phyloP scores from a whole-genome alignment of 2,329 filamentous ascomycete species.

The Nemania sp. region DNA sequence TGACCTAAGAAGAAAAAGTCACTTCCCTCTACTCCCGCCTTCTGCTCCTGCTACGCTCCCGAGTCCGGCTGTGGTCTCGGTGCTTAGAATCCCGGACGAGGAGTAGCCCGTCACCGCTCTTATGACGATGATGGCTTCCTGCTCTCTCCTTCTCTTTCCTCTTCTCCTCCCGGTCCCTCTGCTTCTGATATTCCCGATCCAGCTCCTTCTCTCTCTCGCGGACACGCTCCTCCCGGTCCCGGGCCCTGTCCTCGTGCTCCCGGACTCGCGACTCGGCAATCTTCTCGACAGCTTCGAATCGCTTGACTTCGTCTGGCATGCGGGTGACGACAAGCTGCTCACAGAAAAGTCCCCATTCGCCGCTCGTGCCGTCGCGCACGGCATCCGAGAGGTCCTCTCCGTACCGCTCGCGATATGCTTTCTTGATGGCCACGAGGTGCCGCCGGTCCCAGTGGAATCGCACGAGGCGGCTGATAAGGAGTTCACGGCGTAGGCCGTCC shows the following conservation, averaged over 20 bases:
- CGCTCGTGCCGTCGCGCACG: conserved; percentile 74
- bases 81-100: conserved; percentile 37
- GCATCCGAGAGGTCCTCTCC: conserved; percentile 74
- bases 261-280: conserved; percentile 25
- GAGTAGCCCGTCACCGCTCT: conserved; percentile 30
- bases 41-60: conserved; percentile 34
- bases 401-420: conserved; percentile 80
- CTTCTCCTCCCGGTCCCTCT: conserved; percentile 15
- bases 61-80: conserved; percentile 32
- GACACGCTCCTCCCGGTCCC: conserved; percentile 23
- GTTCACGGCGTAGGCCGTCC: conserved; percentile 76
- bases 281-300: conserved; percentile 46
- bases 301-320: conserved; percentile 63
- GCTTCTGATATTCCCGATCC: conserved; percentile 28
- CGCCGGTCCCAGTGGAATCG: conserved; percentile 89
- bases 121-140: conserved; percentile 22
- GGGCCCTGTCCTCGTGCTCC: conserved; percentile 15
- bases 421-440: conserved; percentile 80
- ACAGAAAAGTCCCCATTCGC: conserved; percentile 79
- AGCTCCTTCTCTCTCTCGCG: conserved; percentile 31
- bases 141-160: conserved; percentile 19
- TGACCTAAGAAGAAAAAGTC: neutral
- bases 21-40: conserved; percentile 24
- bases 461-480: conserved; percentile 86
- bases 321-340: conserved; percentile 68